Conservation (phyloP, 805 yeast species). For the Kodamaea neixiangensis region DNA sequence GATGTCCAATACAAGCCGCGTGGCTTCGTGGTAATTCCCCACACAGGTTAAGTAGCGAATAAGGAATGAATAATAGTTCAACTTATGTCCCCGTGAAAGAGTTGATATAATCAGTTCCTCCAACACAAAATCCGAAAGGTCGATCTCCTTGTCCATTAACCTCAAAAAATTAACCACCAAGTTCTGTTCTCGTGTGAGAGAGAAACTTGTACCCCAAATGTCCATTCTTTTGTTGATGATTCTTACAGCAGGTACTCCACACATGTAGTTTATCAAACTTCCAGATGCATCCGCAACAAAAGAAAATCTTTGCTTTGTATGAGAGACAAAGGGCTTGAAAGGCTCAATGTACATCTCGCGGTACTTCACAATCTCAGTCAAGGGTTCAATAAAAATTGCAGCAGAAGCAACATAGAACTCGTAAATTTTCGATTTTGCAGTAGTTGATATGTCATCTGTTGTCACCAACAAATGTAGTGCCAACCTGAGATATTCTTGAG, state of each 20-base stretch:
- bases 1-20: slow-evolving; percentile 6
- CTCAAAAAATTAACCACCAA: neutral
- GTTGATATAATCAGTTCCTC: neutral
- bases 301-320: slow-evolving; percentile 8
- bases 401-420: slow-evolving; percentile 43
- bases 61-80: slow-evolving; percentile 1
- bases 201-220: neutral
- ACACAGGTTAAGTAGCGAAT: slow-evolving; percentile 5
- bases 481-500: slow-evolving; percentile 43
- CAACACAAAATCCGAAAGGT: neutral
- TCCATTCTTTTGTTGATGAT: slow-evolving; percentile 1
- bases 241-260: slow-evolving; percentile 15
- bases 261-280: slow-evolving; percentile 16
- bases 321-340: slow-evolving; percentile 15
- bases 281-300: slow-evolving; percentile 16
- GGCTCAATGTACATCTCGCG: slow-evolving; percentile 19
- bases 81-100: slow-evolving; percentile 11
- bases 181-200: neutral
- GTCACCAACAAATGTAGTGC: slow-evolving; percentile 40
- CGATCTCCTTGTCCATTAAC: slow-evolving; percentile 6
- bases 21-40: slow-evolving; percentile 8
- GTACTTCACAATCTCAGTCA: slow-evolving; percentile 32
- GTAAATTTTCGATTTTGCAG: slow-evolving; percentile 39
- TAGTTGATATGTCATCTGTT: slow-evolving; percentile 33
- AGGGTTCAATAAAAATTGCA: slow-evolving; percentile 45